Evolutionary conservation across 306 rosid genomes (phyloP).

Genomic region (Rosa lucieae): DNA sequence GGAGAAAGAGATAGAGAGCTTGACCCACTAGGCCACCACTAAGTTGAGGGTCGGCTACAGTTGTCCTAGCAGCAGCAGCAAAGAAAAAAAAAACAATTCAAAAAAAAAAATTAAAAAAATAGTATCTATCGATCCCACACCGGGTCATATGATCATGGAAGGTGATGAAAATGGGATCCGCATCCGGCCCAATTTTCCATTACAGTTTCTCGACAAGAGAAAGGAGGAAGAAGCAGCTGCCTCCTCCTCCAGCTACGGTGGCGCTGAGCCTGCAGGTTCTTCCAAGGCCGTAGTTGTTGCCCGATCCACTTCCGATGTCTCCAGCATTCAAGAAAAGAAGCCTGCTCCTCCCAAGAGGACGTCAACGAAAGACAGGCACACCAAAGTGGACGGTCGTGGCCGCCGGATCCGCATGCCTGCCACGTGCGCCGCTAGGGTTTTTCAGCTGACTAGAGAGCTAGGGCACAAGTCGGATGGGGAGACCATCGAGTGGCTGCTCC

Average conservation of each 20-base stretch:
- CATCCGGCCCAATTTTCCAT: constrained; percentile 86
- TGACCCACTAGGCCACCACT: constrained; percentile 87
- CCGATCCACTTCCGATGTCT: not conserved
- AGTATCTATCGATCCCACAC: constrained; percentile 18
- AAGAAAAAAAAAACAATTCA: constrained; percentile 5
- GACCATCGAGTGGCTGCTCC: constrained; percentile 94
- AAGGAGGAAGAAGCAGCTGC: constrained; percentile 27
- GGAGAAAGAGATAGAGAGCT: constrained; percentile 39
- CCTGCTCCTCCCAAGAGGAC: constrained; percentile 55
- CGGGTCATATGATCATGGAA: constrained; percentile 69
- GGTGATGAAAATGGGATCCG: constrained; percentile 70
- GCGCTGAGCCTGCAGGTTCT: not conserved
- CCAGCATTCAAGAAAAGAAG: constrained; percentile 41
- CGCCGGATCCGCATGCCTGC: constrained; percentile 99
- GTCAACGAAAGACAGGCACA: constrained; percentile 85
- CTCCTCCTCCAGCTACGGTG: constrained; percentile 39
- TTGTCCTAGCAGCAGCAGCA: constrained; percentile 30
- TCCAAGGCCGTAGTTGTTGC: not conserved
- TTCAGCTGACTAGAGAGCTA: constrained; percentile 81
- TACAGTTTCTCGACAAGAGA: constrained; percentile 76
- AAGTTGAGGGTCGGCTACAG: constrained; percentile 56
- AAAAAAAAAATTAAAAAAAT: constrained; percentile 5
- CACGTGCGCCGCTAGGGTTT: constrained; percentile 91
- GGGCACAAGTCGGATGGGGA: constrained; percentile 97
- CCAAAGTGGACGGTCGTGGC: constrained; percentile 92